A percentile compares a stretch with the other conserved stretches of the same genome.
Conservation (phyloP, 1,139 yeast species). For the Candida albicans region DNA sequence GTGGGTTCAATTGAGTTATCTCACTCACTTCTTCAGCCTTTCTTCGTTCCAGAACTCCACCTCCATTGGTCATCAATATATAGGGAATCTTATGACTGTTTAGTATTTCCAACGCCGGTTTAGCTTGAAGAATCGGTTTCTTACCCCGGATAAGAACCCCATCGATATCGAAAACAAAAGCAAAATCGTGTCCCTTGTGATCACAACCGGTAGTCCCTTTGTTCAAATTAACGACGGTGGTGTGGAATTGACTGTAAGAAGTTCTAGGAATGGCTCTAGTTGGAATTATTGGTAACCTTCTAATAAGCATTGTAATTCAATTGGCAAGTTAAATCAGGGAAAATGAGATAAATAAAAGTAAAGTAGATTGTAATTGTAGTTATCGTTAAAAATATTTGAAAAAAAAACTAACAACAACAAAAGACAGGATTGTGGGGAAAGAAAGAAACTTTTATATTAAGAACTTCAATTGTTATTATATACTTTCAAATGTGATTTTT, state of each 20-base stretch:
- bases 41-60: slow-evolving; percentile 71
- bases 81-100: slow-evolving; percentile 67
- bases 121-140: slow-evolving; percentile 67
- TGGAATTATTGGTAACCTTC: slow-evolving; percentile 1
- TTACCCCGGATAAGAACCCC: slow-evolving; percentile 89
- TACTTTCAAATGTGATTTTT: too few species aligned
- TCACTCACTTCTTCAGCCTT: slow-evolving; percentile 59
- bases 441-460: too few species aligned
- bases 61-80: slow-evolving; percentile 88
- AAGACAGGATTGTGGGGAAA: too few species aligned
- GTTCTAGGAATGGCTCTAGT: slow-evolving; percentile 1
- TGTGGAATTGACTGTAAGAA: slow-evolving; percentile 1
- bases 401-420: too few species aligned
- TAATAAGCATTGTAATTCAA: slow-evolving; percentile 3
- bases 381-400: too few species aligned
- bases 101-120: slow-evolving; percentile 59
- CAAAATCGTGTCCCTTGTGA: slow-evolving; percentile 14
- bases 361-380: too few species aligned
- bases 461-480: too few species aligned
- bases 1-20: slow-evolving; percentile 39
- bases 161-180: slow-evolving; percentile 58
- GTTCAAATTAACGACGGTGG: slow-evolving; percentile 1
- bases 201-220: neutral
- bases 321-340: neutral
- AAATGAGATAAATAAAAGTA: too few species aligned